Base-by-base conservation (phyloP, 768 basidiomycete genomes). In the Hericium rajendrae region DNA sequence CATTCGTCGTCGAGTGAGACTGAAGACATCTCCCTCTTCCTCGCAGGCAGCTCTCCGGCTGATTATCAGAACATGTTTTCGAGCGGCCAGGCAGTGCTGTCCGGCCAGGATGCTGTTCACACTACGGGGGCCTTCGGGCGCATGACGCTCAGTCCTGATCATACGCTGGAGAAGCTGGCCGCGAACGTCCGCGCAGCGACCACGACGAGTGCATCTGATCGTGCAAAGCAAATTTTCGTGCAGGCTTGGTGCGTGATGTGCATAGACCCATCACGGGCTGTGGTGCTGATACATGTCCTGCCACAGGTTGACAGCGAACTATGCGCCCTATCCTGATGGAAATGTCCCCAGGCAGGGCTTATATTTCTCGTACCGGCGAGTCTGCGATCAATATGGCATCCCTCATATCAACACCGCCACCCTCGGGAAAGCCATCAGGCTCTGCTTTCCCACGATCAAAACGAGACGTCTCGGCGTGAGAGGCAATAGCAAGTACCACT, bases 401-500 rank as follows among this genome's bases (percentile, higher is more conserved):
- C 90, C 89, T 54, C 91, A 94, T 67, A 91, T 95, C 76, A 97
- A 94, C 76, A 92, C 93, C 39, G 94, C 94, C 63, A 93, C 93
- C 1, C 79, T 97, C 65, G 94, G 94, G 60, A 97, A 97, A 72
- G 92, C 93, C 49, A 93, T 97, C 67, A 81, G 92, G 60, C 81
- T 90, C 55, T 94, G 91, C 70, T 97, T 93, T 74, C 91, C 91
- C 51, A 90, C 88, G 60, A 94, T 97, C 79, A 94, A 93, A 80
- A 95, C 94, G 53, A 79, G 94, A 63, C 86, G 94, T 58, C 73
- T 97, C 59, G 94, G 94, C 59, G 91, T 91, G 58, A 76, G 94
- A 72, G 93, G 93, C 53, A 94, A 95, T 76, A 91, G 89, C 75
- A 94, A 94, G 79, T 95, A 95, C 73, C 92, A 94, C 72, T 95